Conservation (phyloP, 257 asterid species). For the Lavandula angustifolia region DNA sequence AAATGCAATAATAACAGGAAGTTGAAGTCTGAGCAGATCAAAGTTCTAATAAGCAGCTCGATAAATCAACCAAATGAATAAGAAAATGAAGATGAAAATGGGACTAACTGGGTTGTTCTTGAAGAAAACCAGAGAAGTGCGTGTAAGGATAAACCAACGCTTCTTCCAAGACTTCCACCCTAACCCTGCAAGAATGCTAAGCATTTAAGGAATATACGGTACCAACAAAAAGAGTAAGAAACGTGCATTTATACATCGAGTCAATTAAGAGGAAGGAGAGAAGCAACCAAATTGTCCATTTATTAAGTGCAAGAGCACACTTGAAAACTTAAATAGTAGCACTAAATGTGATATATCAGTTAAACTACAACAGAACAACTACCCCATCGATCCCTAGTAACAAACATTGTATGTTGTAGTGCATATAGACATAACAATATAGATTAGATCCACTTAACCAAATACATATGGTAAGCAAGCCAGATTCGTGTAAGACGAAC, state of each 20-base stretch:
- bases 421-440: too few relatives aligned
- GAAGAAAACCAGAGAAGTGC: conserved; percentile 95
- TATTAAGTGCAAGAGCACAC: too few relatives aligned
- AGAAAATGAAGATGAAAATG: conserved; percentile 17
- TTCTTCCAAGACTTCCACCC: conserved; percentile 99
- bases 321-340: too few relatives aligned
- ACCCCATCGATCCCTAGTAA: too few relatives aligned
- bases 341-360: too few relatives aligned
- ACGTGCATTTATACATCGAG: too few relatives aligned
- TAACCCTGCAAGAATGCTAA: conserved; percentile 63
- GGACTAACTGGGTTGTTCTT: conserved; percentile 92
- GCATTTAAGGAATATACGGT: conserved; percentile 20
- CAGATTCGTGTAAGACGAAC: conserved; percentile 2
- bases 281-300: too few relatives aligned
- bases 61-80: conserved; percentile 15
- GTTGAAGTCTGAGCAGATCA: conserved; percentile 20
- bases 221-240: conserved; percentile 16
- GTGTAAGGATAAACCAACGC: conserved; percentile 95
- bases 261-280: too few relatives aligned
- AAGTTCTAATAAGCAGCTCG: conserved; percentile 10
- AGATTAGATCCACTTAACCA: too few relatives aligned
- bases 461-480: conserved; percentile 14
- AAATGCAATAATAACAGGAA: conserved; percentile 21
- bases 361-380: too few relatives aligned
- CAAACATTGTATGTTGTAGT: too few relatives aligned